phyloP scores from a whole-genome alignment of 1,284 basidiomycete genomes.

The Schizophyllum commune region DNA sequence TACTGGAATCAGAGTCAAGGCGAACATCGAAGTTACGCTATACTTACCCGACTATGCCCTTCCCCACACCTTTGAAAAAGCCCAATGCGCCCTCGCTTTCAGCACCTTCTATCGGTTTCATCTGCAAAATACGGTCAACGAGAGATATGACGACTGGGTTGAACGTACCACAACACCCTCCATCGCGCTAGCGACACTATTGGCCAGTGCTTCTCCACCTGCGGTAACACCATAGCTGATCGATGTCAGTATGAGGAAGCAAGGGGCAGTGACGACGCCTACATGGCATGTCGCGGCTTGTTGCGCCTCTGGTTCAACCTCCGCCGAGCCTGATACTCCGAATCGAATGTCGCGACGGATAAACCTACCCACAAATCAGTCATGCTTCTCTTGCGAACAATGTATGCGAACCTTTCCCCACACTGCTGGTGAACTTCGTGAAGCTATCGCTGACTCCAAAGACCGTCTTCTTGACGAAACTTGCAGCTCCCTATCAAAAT shows the following conservation, averaged over 20 bases:
- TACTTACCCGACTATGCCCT: slow-evolving; percentile 86
- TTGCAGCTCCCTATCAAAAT: slow-evolving; percentile 76
- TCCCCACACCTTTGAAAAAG: slow-evolving; percentile 97
- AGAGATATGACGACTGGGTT: background rate
- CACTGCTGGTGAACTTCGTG: slow-evolving; percentile 95
- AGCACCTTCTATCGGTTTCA: slow-evolving; percentile 95
- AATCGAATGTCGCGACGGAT: slow-evolving; percentile 94
- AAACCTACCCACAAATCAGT: slow-evolving; percentile 46
- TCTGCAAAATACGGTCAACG: slow-evolving; percentile 30
- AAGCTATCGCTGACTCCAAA: slow-evolving; percentile 95
- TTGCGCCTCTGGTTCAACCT: slow-evolving; percentile 88
- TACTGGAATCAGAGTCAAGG: slow-evolving; percentile 22
- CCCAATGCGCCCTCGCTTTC: slow-evolving; percentile 91
- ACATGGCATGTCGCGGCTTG: slow-evolving; percentile 94
- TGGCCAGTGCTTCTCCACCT: slow-evolving; percentile 91
- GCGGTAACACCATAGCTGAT: slow-evolving; percentile 88
- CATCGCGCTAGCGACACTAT: slow-evolving; percentile 90
- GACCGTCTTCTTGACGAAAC: slow-evolving; percentile 98
- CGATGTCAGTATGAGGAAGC: slow-evolving; percentile 6
- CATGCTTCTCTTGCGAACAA: background rate
- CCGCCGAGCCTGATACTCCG: slow-evolving; percentile 89
- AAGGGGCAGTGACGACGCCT: background rate
- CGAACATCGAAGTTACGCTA: slow-evolving; percentile 2
- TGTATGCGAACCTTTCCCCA: slow-evolving; percentile 75
- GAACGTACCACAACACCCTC: slow-evolving; percentile 81